These are phyloP conservation scores for Chlamydomonas sphaeroides DNA, from an alignment of 139 green algal species.

Conservation along the genomic window DNA sequence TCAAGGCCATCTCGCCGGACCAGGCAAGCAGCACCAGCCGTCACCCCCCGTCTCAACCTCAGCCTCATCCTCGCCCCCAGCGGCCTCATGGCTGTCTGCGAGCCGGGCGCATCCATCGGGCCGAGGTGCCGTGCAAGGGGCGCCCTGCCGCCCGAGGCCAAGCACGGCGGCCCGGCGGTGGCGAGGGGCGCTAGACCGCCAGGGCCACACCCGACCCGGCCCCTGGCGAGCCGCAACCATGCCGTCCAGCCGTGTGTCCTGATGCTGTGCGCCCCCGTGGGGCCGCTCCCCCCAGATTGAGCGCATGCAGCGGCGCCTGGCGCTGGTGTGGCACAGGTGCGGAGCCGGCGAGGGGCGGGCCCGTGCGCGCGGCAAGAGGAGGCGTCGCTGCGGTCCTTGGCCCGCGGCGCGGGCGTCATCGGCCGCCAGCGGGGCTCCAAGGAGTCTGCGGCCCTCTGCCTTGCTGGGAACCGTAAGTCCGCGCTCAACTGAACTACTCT, in stretches of 20 bases:
- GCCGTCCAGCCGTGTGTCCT: neutral
- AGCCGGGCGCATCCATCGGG: too few relatives aligned
- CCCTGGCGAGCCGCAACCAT: neutral
- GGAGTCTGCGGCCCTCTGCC: neutral
- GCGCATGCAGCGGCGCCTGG: conserved; percentile 48
- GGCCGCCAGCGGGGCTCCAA: too few relatives aligned
- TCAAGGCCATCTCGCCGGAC: conserved; percentile 41
- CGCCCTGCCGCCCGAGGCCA: too few relatives aligned
- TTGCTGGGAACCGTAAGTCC: neutral
- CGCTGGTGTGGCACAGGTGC: conserved; percentile 50
- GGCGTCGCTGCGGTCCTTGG: too few relatives aligned
- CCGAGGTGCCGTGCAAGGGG: neutral
- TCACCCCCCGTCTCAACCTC: too few relatives aligned
- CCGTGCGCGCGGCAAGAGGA: too few relatives aligned
- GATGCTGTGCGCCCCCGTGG: neutral
- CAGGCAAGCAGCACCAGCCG: too few relatives aligned
- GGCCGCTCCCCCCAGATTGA: conserved; percentile 11
- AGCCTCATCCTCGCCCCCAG: too few relatives aligned
- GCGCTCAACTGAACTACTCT: neutral
- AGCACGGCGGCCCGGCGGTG: too few relatives aligned
- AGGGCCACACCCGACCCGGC: too few relatives aligned
- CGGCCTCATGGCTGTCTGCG: neutral
- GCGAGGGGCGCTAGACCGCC: too few relatives aligned
- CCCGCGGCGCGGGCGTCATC: too few relatives aligned
- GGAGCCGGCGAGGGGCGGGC: neutral